phyloP scores from a whole-genome alignment of 176 grass and related monocot genomes.

The Aegilops bicornis region DNA sequence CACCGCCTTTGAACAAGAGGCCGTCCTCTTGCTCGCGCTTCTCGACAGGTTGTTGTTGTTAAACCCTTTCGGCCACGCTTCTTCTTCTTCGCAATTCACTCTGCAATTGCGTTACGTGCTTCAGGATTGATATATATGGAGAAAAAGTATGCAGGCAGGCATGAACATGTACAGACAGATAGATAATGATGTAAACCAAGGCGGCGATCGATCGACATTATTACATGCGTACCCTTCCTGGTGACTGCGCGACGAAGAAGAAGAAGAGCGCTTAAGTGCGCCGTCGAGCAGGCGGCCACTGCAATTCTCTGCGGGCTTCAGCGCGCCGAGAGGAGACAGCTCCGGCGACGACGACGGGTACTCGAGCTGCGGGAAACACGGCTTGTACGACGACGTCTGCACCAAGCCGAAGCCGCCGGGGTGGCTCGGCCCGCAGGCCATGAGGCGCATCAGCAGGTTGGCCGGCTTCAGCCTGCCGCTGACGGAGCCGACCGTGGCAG shows the following conservation, averaged over 20 bases:
- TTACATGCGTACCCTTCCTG: slow-evolving; percentile 39
- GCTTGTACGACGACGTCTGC: slow-evolving; percentile 32
- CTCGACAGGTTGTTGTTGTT: background rate
- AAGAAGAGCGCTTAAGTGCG: slow-evolving; percentile 26
- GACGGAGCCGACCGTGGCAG: slow-evolving; percentile 15
- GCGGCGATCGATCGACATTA: background rate
- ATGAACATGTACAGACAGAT: background rate
- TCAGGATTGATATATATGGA: background rate
- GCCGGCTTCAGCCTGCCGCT: slow-evolving; percentile 53
- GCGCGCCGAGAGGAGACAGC: slow-evolving; percentile 37
- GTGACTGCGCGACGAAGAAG: slow-evolving; percentile 24
- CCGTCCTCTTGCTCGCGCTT: background rate
- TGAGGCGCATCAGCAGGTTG: slow-evolving; percentile 67
- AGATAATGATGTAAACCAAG: background rate
- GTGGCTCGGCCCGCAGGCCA: slow-evolving; percentile 62
- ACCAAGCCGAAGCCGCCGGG: slow-evolving; percentile 47
- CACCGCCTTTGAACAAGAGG: background rate
- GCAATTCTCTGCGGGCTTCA: slow-evolving; percentile 34
- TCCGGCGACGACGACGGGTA: slow-evolving; percentile 53
- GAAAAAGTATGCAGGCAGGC: background rate
- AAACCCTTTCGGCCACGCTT: background rate
- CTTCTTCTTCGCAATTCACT: background rate
- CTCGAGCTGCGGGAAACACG: slow-evolving; percentile 12
- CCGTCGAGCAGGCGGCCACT: slow-evolving; percentile 25
- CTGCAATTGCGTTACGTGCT: background rate